phyloP scores from a whole-genome alignment of 148 eudicot species.

The Rhododendron mucronatum region DNA sequence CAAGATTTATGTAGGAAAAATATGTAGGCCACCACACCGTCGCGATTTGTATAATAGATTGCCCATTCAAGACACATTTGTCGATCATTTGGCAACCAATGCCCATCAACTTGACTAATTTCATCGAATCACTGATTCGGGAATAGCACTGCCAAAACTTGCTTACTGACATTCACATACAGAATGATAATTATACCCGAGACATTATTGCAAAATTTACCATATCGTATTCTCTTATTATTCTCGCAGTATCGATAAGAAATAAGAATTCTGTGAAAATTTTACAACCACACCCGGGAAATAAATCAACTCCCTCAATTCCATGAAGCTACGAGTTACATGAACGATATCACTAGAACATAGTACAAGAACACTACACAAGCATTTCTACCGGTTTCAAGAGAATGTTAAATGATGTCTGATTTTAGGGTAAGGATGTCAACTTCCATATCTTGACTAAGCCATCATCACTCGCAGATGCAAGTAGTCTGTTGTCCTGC shows the following conservation, averaged over 20 bases:
- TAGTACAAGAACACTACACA: background rate
- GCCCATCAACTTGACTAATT: background rate
- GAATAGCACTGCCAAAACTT: background rate
- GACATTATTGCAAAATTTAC: background rate
- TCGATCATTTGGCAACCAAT: background rate
- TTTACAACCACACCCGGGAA: background rate
- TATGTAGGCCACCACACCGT: no score
- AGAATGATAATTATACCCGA: background rate
- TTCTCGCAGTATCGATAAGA: background rate
- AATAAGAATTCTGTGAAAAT: background rate
- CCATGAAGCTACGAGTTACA: background rate
- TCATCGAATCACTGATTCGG: background rate
- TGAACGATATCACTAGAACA: background rate
- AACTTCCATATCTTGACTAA: conserved; percentile 76
- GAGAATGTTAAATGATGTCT: background rate
- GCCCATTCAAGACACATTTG: background rate
- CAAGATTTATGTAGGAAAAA: no score
- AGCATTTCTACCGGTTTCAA: background rate
- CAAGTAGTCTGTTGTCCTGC: conserved; percentile 62
- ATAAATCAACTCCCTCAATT: background rate
- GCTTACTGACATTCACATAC: background rate
- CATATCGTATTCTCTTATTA: background rate
- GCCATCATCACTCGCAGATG: conserved; percentile 86
- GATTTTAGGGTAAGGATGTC: conserved; percentile 24
- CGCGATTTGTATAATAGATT: no score